phyloP scores from a whole-genome alignment of 2,329 filamentous ascomycete species.

The Lizonia empirigonia region DNA sequence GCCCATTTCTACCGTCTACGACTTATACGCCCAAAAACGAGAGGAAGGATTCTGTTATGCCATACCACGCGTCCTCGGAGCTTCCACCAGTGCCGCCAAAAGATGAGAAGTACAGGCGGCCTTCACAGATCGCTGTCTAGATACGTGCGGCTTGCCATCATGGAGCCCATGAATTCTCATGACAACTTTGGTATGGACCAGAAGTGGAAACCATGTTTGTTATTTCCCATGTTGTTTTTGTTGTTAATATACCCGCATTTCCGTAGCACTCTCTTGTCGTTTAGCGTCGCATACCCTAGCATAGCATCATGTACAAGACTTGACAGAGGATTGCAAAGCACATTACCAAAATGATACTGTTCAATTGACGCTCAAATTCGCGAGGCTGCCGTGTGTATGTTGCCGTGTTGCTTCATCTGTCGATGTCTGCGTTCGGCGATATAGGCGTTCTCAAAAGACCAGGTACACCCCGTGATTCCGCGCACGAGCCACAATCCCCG shows the following conservation, averaged over 20 bases:
- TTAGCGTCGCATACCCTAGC: neutral
- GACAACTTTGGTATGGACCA: neutral
- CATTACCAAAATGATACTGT: too few relatives aligned
- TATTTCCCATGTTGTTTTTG: neutral
- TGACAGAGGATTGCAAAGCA: neutral
- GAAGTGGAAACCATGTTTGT: neutral
- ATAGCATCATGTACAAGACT: neutral
- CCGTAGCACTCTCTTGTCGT: neutral
- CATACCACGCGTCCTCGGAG: slow-evolving; percentile 13
- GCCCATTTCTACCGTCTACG: slow-evolving; percentile 18
- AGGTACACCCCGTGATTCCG: too few relatives aligned
- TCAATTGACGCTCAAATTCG: too few relatives aligned
- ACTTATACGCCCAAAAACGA: slow-evolving; percentile 16
- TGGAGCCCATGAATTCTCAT: neutral
- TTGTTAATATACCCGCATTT: neutral
- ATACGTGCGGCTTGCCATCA: neutral
- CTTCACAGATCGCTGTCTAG: neutral
- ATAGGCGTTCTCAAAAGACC: too few relatives aligned
- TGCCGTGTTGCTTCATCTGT: too few relatives aligned
- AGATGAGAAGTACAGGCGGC: slow-evolving; percentile 19
- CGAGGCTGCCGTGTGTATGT: too few relatives aligned
- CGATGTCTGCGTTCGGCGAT: too few relatives aligned
- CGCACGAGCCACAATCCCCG: too few relatives aligned
- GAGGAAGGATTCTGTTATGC: slow-evolving; percentile 33
- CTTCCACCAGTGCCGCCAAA: slow-evolving; percentile 23